Base-by-base conservation (phyloP, 768 basidiomycete species). In the Boletales sp. region DNA sequence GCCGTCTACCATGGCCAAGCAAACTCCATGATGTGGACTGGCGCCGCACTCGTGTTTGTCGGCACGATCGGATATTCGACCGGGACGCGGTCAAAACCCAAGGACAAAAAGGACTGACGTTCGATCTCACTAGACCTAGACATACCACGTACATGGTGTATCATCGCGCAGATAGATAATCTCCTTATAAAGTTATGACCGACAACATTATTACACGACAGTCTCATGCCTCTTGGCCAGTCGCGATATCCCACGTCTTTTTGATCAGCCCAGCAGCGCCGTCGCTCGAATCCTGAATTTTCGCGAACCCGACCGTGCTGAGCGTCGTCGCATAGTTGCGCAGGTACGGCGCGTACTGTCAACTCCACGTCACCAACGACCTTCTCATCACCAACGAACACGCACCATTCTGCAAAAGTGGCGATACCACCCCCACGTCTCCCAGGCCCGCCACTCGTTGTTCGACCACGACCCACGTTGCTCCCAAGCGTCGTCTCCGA, bases 361-460 rank as follows among this genome's bases (percentile, higher is more conserved):
- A 45, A 5, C 15, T 15, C 5, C 7, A 28, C 10, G 41, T 46
- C 41, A 32, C 28, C 7, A 5, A 31, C 8, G 7, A 1, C 1
- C 25, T 46, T 25, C 11, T 46, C 15, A 51, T 14, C 3, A 8
- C 40, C 6, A 19, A 35, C 21, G 35, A 12, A 72, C 40, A 58
- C 89, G 55, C 47, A 93, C 92, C 66, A 71, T 76, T 60, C 90
- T 76, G 67, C 87, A 89, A 72, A 92, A 94, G 58, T 95, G 90
- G 52, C 87, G 75, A 58, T 88, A 94, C 92, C 92, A 94, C 2
- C 87, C 84, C 86, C 89, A 92, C 0, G 85, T 88, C 70, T 89
- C 84, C 90, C 90, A 93, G 1, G 79, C 74, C 61, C 79, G 78
- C 92, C 92, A 94, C 48, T 87, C 84, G 25, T 82, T 80, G 34